Base-by-base conservation (phyloP, 2,329 filamentous ascomycete genomes). In the Pyricularia pennisetigena region DNA sequence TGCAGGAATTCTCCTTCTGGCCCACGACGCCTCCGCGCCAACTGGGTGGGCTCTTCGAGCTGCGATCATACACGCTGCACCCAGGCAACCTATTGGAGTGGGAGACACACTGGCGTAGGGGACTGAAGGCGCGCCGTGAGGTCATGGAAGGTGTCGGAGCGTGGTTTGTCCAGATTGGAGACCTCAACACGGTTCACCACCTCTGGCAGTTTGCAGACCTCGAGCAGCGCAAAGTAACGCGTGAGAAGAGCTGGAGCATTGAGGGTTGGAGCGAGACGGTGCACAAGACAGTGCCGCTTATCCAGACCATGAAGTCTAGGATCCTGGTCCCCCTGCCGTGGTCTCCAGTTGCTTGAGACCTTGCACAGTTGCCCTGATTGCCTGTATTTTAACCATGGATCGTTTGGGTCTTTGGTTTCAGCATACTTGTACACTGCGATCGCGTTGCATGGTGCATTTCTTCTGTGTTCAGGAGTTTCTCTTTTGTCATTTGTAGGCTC, bases 1-100 rank as follows among this genome's bases (percentile, higher is more conserved):
- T 99, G 95, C 95, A 99, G 79, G 95, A 99, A 79, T 99, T 99
- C 81, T 97, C 94, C 49, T 99, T 99, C 85, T 99, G 95, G 95
- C 95, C 95, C 1, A 99, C 95, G 3, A 94, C 93, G 0, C 86
- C 94, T 5, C 95, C 95, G 0, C 92, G 95, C 70, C 85, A 92
- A 74, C 87, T 99, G 0, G 95, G 95, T 68, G 95, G 95, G 64
- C 80, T 99, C 61, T 99, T 99, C 76, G 95, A 99, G 82, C 85
- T 99, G 41, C 92, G 95, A 67, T 97, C 95, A 1, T 99, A 99
- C 82, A 97, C 93, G 5, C 86, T 99, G 26, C 93, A 97, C 77
- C 95, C 95, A 0, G 95, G 95, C 61, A 97, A 97, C 78, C 84
- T 99, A 62, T 86, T 99, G 8, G 95, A 99, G 80, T 99, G 95